These are phyloP conservation scores for Cutaneotrichosporon sp. DNA, from an alignment of 1,284 basidiomycete genomes.

Conservation along the genomic window DNA sequence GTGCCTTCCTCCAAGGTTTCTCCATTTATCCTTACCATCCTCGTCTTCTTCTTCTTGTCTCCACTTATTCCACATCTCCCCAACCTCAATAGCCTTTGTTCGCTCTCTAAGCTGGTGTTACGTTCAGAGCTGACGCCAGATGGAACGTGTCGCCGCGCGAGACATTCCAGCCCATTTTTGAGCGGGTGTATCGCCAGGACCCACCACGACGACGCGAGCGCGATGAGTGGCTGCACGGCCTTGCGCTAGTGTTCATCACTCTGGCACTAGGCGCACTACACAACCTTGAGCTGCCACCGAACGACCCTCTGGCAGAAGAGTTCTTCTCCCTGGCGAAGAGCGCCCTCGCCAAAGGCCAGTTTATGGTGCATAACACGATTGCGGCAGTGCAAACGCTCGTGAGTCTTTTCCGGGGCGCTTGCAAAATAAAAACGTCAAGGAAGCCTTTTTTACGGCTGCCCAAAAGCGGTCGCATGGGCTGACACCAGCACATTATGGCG, in stretches of 20 bases:
- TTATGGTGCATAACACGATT: constrained; percentile 30
- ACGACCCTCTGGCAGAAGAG: constrained; percentile 30
- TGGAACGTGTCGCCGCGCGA: constrained; percentile 21
- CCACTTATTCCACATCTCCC: too few relatives aligned
- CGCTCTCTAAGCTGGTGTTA: too few relatives aligned
- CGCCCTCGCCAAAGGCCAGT: constrained; percentile 32
- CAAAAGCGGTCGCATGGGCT: not conserved
- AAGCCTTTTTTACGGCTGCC: too few relatives aligned
- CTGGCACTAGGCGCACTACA: constrained; percentile 33
- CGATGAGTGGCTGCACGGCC: constrained; percentile 18
- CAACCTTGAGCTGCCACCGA: constrained; percentile 34
- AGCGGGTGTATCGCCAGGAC: constrained; percentile 12
- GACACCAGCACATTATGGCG: constrained; percentile 23
- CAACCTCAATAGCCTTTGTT: too few relatives aligned
- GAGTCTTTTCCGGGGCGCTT: not conserved
- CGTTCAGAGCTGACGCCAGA: constrained; percentile 14
- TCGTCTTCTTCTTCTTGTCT: too few relatives aligned
- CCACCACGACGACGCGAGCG: not conserved
- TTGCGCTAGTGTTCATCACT: constrained; percentile 30
- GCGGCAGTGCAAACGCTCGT: constrained; percentile 32
- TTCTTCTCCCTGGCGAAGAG: constrained; percentile 24
- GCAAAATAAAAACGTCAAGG: too few relatives aligned
- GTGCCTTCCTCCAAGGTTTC: not conserved
- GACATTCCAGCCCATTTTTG: constrained; percentile 22
- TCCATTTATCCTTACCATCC: too few relatives aligned